These are phyloP conservation scores for Amanita muscaria DNA, from an alignment of 768 basidiomycete species.

Conservation along the genomic window DNA sequence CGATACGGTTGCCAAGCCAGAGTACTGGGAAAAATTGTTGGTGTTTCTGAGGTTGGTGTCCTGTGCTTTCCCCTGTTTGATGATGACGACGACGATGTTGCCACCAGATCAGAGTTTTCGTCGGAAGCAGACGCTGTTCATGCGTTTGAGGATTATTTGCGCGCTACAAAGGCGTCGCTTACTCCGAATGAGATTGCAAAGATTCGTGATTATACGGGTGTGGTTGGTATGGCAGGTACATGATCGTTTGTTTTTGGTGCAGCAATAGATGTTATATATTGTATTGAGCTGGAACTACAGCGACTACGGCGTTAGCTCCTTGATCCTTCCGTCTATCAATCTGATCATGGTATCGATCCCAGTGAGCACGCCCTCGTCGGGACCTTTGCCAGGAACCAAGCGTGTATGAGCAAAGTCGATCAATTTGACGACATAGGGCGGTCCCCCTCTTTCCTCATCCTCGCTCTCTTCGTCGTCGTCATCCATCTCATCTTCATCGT, in stretches of 20 bases:
- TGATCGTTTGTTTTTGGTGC: no score
- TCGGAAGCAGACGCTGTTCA: constrained; percentile 53
- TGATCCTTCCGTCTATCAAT: constrained; percentile 15
- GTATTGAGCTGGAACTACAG: no score
- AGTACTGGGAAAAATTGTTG: constrained; percentile 70
- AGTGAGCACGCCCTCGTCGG: constrained; percentile 52
- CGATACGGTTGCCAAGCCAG: constrained; percentile 60
- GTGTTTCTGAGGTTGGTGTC: constrained; percentile 56
- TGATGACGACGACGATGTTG: constrained; percentile 2
- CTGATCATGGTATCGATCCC: constrained; percentile 5
- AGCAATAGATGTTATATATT: no score
- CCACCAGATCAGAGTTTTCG: constrained; percentile 48
- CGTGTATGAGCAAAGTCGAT: constrained; percentile 95
- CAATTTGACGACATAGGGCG: constrained; percentile 59
- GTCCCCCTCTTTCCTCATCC: constrained; percentile 25
- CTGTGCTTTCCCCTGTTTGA: constrained; percentile 4
- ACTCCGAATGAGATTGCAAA: constrained; percentile 83
- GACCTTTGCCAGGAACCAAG: constrained; percentile 57
- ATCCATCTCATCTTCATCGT: constrained; percentile 25
- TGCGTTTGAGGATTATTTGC: constrained; percentile 84
- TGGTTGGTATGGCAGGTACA: constrained; percentile 83
- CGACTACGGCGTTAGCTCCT: constrained; percentile 13
- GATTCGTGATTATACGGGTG: constrained; percentile 82
- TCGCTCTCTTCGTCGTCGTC: constrained; percentile 29
- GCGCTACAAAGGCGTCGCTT: constrained; percentile 71